Evolutionary conservation across 257 asterid species (phyloP).

Genomic region (Nicotiana noctiflora): DNA sequence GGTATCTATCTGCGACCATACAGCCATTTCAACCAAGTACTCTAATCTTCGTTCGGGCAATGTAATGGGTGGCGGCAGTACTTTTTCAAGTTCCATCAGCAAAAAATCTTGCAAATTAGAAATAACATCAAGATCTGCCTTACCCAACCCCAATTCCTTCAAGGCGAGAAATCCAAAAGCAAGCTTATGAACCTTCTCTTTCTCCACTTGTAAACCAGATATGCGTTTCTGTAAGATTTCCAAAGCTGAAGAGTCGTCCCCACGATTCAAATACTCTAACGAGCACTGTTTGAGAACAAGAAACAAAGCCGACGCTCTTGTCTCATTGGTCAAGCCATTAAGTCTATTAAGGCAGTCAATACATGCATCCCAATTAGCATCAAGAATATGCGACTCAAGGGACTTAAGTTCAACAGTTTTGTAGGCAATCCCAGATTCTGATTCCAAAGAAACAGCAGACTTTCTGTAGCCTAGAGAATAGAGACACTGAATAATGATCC

Average conservation of each 20-base stretch:
- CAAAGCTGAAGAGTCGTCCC: slow-evolving; percentile 50
- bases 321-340: slow-evolving; percentile 45
- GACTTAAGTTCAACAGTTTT: slow-evolving; percentile 47
- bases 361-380: slow-evolving; percentile 66
- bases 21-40: slow-evolving; percentile 68
- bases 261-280: slow-evolving; percentile 54
- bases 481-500: slow-evolving; percentile 58
- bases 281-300: slow-evolving; percentile 65
- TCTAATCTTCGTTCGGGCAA: slow-evolving; percentile 83
- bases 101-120: slow-evolving; percentile 36
- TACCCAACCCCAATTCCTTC: slow-evolving; percentile 35
- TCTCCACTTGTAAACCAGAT: slow-evolving; percentile 32
- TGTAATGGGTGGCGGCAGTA: slow-evolving; percentile 68
- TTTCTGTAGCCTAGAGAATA: slow-evolving; percentile 61
- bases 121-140: slow-evolving; percentile 29
- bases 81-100: slow-evolving; percentile 44
- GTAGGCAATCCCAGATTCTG: slow-evolving; percentile 59
- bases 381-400: slow-evolving; percentile 43
- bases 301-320: slow-evolving; percentile 52
- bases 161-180: slow-evolving; percentile 45
- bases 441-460: slow-evolving; percentile 71
- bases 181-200: slow-evolving; percentile 56
- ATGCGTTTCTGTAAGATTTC: slow-evolving; percentile 46
- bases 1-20: slow-evolving; percentile 52
- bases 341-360: slow-evolving; percentile 31